A percentile compares a stretch with the other conserved stretches of the same genome.
Evolutionary conservation across 257 asterid genomes (phyloP).

Genomic region (Solanum paucissectum): DNA sequence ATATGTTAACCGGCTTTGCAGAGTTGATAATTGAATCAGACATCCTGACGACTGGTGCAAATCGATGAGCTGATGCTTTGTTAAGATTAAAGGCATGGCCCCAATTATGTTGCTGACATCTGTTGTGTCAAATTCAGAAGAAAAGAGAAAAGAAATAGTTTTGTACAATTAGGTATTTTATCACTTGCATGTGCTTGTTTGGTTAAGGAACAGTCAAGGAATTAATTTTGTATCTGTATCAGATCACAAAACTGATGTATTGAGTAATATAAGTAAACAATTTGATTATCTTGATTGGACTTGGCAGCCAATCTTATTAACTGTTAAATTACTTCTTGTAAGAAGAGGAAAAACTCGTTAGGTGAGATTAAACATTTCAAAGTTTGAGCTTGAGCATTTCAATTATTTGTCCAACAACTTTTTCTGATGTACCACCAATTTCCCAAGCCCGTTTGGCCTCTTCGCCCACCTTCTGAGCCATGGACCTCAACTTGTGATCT

Average conservation of each 20-base stretch:
- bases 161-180: neutral
- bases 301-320: neutral
- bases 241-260: neutral
- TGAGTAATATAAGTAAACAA: neutral
- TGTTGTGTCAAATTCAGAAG: neutral
- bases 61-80: neutral
- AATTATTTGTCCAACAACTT: constrained; percentile 2
- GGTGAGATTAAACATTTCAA: neutral
- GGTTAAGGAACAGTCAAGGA: neutral
- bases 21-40: neutral
- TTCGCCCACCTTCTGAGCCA: constrained; percentile 14
- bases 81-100: neutral
- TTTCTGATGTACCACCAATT: constrained; percentile 19
- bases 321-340: neutral
- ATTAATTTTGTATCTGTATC: neutral
- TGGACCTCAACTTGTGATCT: constrained; percentile 8
- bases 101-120: neutral
- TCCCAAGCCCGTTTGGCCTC: constrained; percentile 20
- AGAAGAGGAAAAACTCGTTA: neutral
- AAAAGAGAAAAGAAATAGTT: neutral
- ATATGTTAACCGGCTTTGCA: constrained; percentile 7
- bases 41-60: neutral
- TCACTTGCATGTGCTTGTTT: constrained; percentile 2
- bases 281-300: neutral
- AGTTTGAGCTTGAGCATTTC: neutral